Evolutionary conservation across 352 stramenopile genomes (phyloP).

Genomic region (Globisporangium cylindrosporum): DNA sequence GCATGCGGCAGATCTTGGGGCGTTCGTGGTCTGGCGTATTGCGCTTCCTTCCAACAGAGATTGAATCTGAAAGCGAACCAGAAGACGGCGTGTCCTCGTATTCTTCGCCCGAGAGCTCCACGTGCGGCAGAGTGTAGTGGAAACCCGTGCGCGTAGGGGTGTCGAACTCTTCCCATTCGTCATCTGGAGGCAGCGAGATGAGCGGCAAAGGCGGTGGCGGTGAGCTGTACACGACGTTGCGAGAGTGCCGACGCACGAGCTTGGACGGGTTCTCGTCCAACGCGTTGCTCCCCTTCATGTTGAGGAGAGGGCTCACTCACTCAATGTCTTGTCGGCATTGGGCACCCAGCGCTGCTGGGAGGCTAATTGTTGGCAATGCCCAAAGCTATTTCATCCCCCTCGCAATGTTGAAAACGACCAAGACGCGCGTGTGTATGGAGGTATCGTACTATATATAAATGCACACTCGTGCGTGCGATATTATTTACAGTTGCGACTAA

Average conservation of each 20-base stretch:
- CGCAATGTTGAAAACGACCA: background rate
- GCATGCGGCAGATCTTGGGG: constrained; percentile 32
- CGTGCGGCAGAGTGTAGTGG: constrained; percentile 45
- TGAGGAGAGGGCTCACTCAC: background rate
- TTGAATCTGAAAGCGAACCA: constrained; percentile 4
- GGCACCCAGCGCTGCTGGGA: background rate
- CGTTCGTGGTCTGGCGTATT: constrained; percentile 21
- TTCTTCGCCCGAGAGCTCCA: constrained; percentile 38
- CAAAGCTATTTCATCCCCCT: background rate
- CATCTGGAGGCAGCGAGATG: constrained; percentile 60
- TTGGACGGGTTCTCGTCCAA: background rate
- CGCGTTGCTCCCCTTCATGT: background rate
- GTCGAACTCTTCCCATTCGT: constrained; percentile 70
- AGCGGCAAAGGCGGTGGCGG: constrained; percentile 53
- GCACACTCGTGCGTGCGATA: background rate
- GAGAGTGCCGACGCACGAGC: constrained; percentile 45
- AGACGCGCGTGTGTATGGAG: background rate
- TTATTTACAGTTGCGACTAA: background rate
- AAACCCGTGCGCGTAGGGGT: constrained; percentile 59
- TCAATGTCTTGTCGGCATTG: background rate
- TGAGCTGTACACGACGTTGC: constrained; percentile 32
- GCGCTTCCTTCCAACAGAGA: constrained; percentile 3
- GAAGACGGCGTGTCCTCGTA: constrained; percentile 18
- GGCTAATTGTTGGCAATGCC: background rate
- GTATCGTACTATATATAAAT: background rate